Conservation (phyloP, 371 early-diverging fungal genomes). For the Synchytrium microbalum region DNA sequence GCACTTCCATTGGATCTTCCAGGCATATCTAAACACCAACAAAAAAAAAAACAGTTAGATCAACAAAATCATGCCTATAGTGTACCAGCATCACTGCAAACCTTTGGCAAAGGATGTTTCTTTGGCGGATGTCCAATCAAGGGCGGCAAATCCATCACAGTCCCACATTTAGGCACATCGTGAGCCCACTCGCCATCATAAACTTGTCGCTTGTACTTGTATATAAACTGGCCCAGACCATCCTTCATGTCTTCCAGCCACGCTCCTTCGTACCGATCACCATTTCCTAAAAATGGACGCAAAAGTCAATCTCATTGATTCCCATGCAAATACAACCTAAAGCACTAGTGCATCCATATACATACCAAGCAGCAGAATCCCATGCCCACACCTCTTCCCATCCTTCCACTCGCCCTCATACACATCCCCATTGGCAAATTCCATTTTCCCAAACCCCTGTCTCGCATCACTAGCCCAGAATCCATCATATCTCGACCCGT, state of each 20-base stretch:
- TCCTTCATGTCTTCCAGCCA: constrained; percentile 47
- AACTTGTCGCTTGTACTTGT: constrained; percentile 34
- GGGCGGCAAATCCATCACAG: constrained; percentile 35
- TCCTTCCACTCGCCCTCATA: constrained; percentile 51
- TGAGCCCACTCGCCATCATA: constrained; percentile 49
- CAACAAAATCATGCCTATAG: no score
- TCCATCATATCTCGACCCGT: constrained; percentile 42
- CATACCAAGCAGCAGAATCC: constrained; percentile 36
- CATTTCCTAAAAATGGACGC: constrained; percentile 26
- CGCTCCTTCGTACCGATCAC: constrained; percentile 48
- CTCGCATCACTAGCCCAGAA: constrained; percentile 37
- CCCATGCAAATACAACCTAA: constrained; percentile 2
- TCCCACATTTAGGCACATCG: constrained; percentile 46
- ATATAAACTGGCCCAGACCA: constrained; percentile 46
- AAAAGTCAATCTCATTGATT: neutral
- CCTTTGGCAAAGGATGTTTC: no score
- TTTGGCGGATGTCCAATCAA: constrained; percentile 23
- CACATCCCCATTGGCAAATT: constrained; percentile 34
- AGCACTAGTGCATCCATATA: neutral
- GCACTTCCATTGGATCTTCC: no score
- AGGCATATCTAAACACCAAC: no score
- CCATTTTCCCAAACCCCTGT: constrained; percentile 48
- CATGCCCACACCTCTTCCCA: constrained; percentile 46
- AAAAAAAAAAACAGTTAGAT: no score
- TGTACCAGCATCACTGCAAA: no score